Percentiles rank a stretch among this genome's conserved stretches.
These are phyloP conservation scores for Coccomyxa sp. DNA, from an alignment of 139 green algal genomes.

Conservation along the genomic window DNA sequence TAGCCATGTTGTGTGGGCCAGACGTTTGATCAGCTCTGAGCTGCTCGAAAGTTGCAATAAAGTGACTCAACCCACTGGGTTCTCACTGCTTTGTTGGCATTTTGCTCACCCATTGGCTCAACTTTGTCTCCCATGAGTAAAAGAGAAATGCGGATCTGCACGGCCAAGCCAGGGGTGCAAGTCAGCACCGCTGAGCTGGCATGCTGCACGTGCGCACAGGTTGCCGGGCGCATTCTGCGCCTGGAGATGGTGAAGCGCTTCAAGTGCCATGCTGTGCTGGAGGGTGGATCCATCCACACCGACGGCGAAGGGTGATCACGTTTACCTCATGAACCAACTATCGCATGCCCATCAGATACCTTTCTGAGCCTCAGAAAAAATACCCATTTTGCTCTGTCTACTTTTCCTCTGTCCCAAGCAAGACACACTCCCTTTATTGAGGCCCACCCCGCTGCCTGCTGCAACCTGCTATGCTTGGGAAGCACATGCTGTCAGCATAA, in stretches of 20 bases:
- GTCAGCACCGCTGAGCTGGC: background rate
- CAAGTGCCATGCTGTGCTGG: conserved; percentile 45
- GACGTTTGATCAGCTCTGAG: background rate
- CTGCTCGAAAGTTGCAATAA: too few relatives aligned
- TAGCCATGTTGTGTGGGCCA: background rate
- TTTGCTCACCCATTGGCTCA: background rate
- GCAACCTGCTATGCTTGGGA: background rate
- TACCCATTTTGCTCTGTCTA: background rate
- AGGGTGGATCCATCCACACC: conserved; percentile 60
- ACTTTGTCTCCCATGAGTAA: background rate
- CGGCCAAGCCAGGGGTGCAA: background rate
- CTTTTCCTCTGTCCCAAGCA: background rate
- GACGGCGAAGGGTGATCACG: conserved; percentile 50
- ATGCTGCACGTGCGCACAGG: background rate
- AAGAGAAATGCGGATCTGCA: background rate
- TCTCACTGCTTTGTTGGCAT: too few relatives aligned
- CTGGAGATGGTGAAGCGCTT: conserved; percentile 19
- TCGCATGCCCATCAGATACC: too few relatives aligned
- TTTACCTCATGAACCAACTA: too few relatives aligned
- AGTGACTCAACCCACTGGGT: too few relatives aligned
- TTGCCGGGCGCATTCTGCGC: background rate
- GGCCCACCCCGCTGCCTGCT: background rate
- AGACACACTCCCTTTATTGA: background rate
- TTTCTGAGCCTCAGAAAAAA: too few relatives aligned
- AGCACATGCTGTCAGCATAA: too few relatives aligned